These are phyloP conservation scores for Pisolithus thermaeus DNA, from an alignment of 1,284 basidiomycete species.

Conservation along the genomic window DNA sequence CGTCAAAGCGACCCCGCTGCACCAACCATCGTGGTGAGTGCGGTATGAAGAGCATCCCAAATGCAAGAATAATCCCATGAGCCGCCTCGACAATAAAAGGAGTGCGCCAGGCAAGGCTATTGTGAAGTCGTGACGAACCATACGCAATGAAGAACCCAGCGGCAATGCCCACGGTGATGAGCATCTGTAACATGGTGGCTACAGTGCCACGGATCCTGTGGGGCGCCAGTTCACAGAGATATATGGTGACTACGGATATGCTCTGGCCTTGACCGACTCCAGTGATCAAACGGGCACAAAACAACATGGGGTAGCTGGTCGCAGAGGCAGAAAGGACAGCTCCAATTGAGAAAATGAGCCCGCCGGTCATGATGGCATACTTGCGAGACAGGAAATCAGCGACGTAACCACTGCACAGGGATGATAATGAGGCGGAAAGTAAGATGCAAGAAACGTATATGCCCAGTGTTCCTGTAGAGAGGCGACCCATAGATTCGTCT, in stretches of 20 bases:
- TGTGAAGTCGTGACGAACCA: conserved; percentile 33
- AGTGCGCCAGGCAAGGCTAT: conserved; percentile 42
- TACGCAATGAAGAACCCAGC: conserved; percentile 49
- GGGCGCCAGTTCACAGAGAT: conserved; percentile 41
- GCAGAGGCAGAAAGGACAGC: conserved; percentile 32
- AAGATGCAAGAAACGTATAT: conserved; percentile 42
- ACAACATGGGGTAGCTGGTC: conserved; percentile 31
- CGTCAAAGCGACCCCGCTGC: conserved; percentile 36
- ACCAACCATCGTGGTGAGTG: conserved; percentile 50
- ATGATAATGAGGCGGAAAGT: conserved; percentile 40
- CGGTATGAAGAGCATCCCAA: conserved; percentile 43
- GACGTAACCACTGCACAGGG: conserved; percentile 40
- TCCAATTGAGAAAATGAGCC: conserved; percentile 36
- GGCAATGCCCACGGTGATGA: conserved; percentile 41
- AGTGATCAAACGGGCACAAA: conserved; percentile 43
- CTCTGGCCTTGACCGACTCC: conserved; percentile 46
- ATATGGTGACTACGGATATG: conserved; percentile 42
- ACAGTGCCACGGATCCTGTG: conserved; percentile 37
- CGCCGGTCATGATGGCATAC: conserved; percentile 39
- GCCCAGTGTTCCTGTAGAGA: conserved; percentile 36
- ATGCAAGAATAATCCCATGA: conserved; percentile 35
- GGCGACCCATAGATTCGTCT: conserved; percentile 28
- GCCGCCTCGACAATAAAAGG: conserved; percentile 41
- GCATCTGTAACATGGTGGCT: conserved; percentile 39
- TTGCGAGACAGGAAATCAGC: conserved; percentile 46